Evolutionary conservation across 495 filamentous ascomycete genomes (phyloP), one percentile per base, ranked within the genome.

Genomic region (Acidomyces sp.): DNA sequence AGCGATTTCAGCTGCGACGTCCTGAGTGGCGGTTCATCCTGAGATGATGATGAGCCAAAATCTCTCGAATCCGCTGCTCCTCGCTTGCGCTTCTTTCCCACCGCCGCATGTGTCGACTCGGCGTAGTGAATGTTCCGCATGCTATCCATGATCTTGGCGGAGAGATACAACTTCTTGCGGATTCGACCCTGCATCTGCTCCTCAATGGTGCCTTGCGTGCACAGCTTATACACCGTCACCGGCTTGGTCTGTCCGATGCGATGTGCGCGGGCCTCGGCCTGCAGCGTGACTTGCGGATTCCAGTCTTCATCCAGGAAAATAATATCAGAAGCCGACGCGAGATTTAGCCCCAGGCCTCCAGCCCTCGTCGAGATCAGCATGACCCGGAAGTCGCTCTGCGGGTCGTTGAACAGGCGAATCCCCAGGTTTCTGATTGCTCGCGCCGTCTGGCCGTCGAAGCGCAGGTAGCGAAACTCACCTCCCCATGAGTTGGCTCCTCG

Each of bases 241-340:
- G 68, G 65, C 20, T 68, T 61, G 0, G 57, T 69, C 51, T 78
- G 74, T 0, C 74, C 74, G 26, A 78, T 74, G 0, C 74, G 58
- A 46, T 77, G 71, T 1, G 72, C 72, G 9, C 74, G 61, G 17
- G 73, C 68, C 46, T 77, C 72, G 0, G 74, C 74, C 45, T 78
- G 74, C 2, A 71, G 45, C 39, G 65, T 74, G 7, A 74, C 61
- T 45, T 78, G 75, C 0, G 77, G 77, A 28, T 80, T 80, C 73
- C 73, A 80, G 43, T 80, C 75, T 25, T 72, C 66, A 28, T 82
- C 77, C 3, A 80, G 53, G 48, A 82, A 75, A 12, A 80, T 61
- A 1, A 80, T 72, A 38, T 72, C 70, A 4, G 66, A 71, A 0
- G 76, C 73, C 23, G 67, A 61, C 3, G 71, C 67, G 0, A 80